A percentile compares a stretch with the other conserved stretches of the same genome.
Conservation (phyloP, 768 basidiomycete species). For the Pisolithus marmoratus region DNA sequence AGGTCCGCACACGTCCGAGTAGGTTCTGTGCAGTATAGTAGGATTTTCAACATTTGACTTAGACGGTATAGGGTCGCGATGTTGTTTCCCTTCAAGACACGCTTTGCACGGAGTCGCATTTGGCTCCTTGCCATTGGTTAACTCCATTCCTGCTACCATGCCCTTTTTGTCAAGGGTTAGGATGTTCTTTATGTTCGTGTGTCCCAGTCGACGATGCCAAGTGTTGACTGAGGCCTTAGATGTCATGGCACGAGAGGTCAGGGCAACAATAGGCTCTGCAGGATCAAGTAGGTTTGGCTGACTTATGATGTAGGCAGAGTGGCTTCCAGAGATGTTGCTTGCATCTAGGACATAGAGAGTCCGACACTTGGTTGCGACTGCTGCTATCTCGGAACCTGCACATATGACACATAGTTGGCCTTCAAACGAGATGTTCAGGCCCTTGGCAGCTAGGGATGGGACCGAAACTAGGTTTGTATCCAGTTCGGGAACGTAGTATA, state of each 20-base stretch:
- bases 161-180: conserved; percentile 1
- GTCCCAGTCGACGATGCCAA: background rate
- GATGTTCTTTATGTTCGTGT: background rate
- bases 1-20: conserved; percentile 17
- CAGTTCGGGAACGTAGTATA: conserved; percentile 14
- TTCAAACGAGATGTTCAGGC: background rate
- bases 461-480: conserved; percentile 15
- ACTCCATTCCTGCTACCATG: conserved; percentile 4
- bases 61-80: conserved; percentile 7
- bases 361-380: background rate
- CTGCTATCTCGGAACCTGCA: background rate
- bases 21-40: conserved; percentile 1
- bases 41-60: conserved; percentile 1
- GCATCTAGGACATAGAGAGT: conserved; percentile 3
- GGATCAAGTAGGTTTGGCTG: background rate
- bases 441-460: conserved; percentile 1
- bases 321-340: background rate
- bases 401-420: background rate
- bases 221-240: background rate
- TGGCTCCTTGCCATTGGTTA: background rate
- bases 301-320: background rate
- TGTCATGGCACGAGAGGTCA: background rate
- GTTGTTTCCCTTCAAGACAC: conserved; percentile 22
- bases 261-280: background rate
- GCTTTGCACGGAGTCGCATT: conserved; percentile 6